Evolutionary conservation across 768 basidiomycete genomes (phyloP), one percentile per base, ranked within the genome.

Genomic region (Cystobasidium tubakii): DNA sequence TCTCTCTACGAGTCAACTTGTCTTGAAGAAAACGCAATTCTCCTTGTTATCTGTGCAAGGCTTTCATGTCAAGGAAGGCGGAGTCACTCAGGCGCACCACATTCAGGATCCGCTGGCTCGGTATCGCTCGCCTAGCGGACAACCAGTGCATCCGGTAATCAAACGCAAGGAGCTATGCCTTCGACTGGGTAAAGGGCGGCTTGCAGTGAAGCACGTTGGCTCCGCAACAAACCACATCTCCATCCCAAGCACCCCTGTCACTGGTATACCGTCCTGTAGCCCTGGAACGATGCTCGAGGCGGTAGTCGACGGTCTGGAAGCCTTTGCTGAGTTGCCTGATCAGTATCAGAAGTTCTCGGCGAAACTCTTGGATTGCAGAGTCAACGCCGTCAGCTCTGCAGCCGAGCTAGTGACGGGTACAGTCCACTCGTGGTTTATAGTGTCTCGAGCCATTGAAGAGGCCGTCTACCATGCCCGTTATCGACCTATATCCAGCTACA

Each of bases 351-450:
- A 36, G 1, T 39, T 75, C 31, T 39, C 62, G 1, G 62, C 69
- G 29, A 46, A 46, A 3, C 23, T 75, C 17, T 73, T 73, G 25
- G 74, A 74, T 33, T 66, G 64, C 13, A 13, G 34, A n/a, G 39
- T 78, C 54, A 74, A 75, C 60, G 78, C 76, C 53, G 73, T 75
- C 69, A 67, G 73, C 75, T 70, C 75, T 4, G 76, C 78, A 6
- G 73, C 75, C 23, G 78, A 78, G 57, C 74, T 79, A 31, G 57
- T 77, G 27, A 78, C 78, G 29, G 77, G 78, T 27, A 73, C 76
- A 1, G 54, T 77, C 33, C 75, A 74, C 73, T 75, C 73, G 34
- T 77, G 76, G 75, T 70, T 74, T 19, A 67, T 75, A 15, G 74
- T 77, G 23, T 39, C 62, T 65, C 9, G 62, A 12, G 1, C 55